Percentiles rank a stretch among this genome's conserved stretches.
Conservation (phyloP, 2,329 filamentous ascomycete genomes). For the Paramyrothecium sp. region DNA sequence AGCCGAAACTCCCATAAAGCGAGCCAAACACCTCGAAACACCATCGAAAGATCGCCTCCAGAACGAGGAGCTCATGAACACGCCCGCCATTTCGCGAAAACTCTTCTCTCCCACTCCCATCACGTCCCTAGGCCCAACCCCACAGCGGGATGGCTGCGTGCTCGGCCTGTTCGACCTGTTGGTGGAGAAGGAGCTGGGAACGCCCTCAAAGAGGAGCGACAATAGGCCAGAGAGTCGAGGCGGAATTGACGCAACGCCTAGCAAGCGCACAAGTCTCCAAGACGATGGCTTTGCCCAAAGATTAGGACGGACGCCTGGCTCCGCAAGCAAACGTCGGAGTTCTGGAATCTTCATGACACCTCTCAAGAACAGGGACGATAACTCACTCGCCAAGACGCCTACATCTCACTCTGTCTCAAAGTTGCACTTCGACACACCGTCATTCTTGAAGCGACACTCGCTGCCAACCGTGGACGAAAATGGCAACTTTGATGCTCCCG, state of each 20-base stretch:
- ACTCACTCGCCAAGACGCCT: slow-evolving; percentile 40
- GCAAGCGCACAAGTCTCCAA: slow-evolving; percentile 34
- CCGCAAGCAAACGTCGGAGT: slow-evolving; percentile 58
- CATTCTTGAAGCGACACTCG: slow-evolving; percentile 57
- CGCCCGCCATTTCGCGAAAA: slow-evolving; percentile 55
- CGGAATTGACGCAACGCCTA: slow-evolving; percentile 41
- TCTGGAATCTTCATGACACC: slow-evolving; percentile 67
- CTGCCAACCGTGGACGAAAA: slow-evolving; percentile 58
- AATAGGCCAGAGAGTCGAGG: slow-evolving; percentile 15
- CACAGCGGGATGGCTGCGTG: slow-evolving; percentile 74
- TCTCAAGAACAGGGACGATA: slow-evolving; percentile 45
- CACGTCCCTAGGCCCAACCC: slow-evolving; percentile 71
- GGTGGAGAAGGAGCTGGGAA: slow-evolving; percentile 45
- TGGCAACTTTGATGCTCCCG: slow-evolving; percentile 44
- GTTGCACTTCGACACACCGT: slow-evolving; percentile 65
- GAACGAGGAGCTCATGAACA: slow-evolving; percentile 45
- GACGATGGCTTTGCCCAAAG: slow-evolving; percentile 26
- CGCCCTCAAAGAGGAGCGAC: slow-evolving; percentile 43
- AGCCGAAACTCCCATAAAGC: slow-evolving; percentile 51
- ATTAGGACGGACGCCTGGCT: slow-evolving; percentile 49
- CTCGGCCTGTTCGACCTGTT: slow-evolving; percentile 76
- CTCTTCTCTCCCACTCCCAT: slow-evolving; percentile 60
- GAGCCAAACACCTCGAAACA: slow-evolving; percentile 43
- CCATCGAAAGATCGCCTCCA: slow-evolving; percentile 40
- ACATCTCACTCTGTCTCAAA: slow-evolving; percentile 45